Base-by-base conservation (phyloP, 2,329 filamentous ascomycete genomes). In the Xylariomycetidae sp. region DNA sequence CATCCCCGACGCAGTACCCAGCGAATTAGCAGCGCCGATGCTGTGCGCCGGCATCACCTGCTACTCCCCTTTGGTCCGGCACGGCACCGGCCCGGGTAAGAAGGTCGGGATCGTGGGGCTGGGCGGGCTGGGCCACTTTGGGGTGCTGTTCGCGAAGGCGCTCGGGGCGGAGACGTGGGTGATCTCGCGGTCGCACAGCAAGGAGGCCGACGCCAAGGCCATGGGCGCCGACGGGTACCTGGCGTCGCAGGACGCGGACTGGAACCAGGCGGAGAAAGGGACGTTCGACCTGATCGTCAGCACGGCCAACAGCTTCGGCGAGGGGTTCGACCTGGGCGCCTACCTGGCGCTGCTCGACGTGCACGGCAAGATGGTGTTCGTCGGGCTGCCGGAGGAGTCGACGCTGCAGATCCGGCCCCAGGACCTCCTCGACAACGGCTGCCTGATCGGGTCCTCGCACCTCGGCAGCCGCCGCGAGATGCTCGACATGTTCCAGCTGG, bases 31-130 rank as follows among this genome's bases (percentile, higher is more conserved):
- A 1, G 87, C 85, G 2, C 85, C 84, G 8, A 88, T 89, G 83
- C 72, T 92, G 47, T 94, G 88, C 61, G 88, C 85, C 25, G 88
- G 88, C 43, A 70, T 94, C 45, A 94, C 88, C 4, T 79, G 80
- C 38, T 94, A 80, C 66, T 83, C 77, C 40, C 87, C 88, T 2
- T 70, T 94, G 11, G 80, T 85, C 44, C 75, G 86, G 30, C 80
- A 88, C 52, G 84, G 84, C 15, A 73, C 74, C 39, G 84, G 84
- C 0, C 83, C 83, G 1, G 86, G 87, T 42, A 87, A 85, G 69
- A 87, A 86, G 65, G 78, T 88, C 15, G 85, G 74, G 23, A 76
- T 89, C 40, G 76, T 88, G 7, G 85, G 85, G 42, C 66, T 88
- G 45, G 82, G 82, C 13, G 82, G 82, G 10, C 74, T 86, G 36